phyloP scores from a whole-genome alignment of 768 basidiomycete species.

The Paxillus involutus region DNA sequence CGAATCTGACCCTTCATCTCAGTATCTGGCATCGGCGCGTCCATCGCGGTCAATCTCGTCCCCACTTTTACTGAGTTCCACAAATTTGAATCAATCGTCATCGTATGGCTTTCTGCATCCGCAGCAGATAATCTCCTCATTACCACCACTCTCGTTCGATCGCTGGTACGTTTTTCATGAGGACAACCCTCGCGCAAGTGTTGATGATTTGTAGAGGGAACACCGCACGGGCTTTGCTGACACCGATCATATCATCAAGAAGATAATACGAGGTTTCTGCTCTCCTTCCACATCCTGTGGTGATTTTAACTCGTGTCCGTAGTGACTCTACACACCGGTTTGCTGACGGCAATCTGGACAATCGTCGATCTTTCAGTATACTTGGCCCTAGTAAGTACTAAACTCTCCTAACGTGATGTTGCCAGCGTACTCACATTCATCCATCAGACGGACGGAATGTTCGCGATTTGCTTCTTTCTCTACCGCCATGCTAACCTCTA shows the following conservation, averaged over 20 bases:
- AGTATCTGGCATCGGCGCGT: constrained; percentile 32
- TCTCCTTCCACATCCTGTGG: not conserved
- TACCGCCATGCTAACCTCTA: not conserved
- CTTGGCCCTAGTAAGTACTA: constrained; percentile 18
- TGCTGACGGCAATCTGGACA: constrained; percentile 38
- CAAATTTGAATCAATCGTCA: constrained; percentile 30
- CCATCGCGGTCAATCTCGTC: constrained; percentile 29
- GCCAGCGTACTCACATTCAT: constrained; percentile 2
- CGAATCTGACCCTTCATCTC: constrained; percentile 3
- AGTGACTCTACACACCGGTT: constrained; percentile 42
- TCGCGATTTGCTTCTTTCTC: not conserved
- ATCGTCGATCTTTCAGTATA: constrained; percentile 31
- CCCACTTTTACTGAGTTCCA: constrained; percentile 28
- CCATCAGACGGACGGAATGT: constrained; percentile 23
- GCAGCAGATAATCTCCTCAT: constrained; percentile 49
- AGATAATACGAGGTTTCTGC: constrained; percentile 32
- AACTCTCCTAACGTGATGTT: not conserved
- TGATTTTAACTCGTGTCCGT: not conserved
- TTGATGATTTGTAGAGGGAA: constrained; percentile 27
- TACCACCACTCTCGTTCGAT: constrained; percentile 39
- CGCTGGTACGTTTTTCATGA: constrained; percentile 35
- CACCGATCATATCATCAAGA: constrained; percentile 39
- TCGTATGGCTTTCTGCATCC: constrained; percentile 45
- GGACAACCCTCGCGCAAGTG: not conserved
- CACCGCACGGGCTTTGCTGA: constrained; percentile 35